A percentile compares a stretch with the other conserved stretches of the same genome.
phyloP scores from a whole-genome alignment of 495 filamentous ascomycete species.

The Aeminium ludgeri region DNA sequence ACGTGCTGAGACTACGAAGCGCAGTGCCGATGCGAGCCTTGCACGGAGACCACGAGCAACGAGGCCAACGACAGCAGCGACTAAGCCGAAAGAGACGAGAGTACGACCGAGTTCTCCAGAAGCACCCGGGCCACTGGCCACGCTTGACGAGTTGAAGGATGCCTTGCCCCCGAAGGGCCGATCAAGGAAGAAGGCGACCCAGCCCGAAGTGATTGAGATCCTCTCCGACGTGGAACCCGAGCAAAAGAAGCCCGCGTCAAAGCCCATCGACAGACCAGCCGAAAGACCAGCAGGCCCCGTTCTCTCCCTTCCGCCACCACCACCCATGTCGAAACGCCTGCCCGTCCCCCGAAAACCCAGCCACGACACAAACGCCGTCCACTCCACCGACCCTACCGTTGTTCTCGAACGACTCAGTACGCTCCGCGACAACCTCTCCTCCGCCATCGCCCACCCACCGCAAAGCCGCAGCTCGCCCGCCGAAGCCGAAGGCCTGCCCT shows the following conservation, averaged over 20 bases:
- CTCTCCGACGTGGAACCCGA: constrained; percentile 13
- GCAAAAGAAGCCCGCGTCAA: not conserved
- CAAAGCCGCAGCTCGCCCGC: constrained; percentile 1
- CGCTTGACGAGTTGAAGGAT: constrained; percentile 12
- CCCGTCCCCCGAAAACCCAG: constrained; percentile 12
- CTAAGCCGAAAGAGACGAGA: not conserved
- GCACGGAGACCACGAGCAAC: constrained; percentile 12
- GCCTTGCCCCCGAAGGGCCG: constrained; percentile 1
- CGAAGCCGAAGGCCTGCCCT: constrained; percentile 18
- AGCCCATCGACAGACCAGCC: no score
- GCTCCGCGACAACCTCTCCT: constrained; percentile 22
- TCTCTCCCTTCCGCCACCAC: constrained; percentile 6
- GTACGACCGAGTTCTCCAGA: constrained; percentile 12
- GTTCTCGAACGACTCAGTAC: constrained; percentile 20
- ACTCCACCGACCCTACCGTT: constrained; percentile 19
- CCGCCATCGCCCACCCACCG: constrained; percentile 17
- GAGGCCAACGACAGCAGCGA: not conserved
- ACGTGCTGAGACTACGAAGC: constrained; percentile 5
- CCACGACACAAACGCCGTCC: constrained; percentile 2
- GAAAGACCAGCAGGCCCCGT: not conserved
- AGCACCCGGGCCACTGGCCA: constrained; percentile 8
- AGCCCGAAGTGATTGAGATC: constrained; percentile 15
- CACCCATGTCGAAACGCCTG: constrained; percentile 1
- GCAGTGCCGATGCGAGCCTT: constrained; percentile 13
- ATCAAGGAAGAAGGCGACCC: constrained; percentile 3